These are phyloP conservation scores for Neodidymelliopsis sp. DNA, from an alignment of 2,329 filamentous ascomycete genomes.

Conservation along the genomic window DNA sequence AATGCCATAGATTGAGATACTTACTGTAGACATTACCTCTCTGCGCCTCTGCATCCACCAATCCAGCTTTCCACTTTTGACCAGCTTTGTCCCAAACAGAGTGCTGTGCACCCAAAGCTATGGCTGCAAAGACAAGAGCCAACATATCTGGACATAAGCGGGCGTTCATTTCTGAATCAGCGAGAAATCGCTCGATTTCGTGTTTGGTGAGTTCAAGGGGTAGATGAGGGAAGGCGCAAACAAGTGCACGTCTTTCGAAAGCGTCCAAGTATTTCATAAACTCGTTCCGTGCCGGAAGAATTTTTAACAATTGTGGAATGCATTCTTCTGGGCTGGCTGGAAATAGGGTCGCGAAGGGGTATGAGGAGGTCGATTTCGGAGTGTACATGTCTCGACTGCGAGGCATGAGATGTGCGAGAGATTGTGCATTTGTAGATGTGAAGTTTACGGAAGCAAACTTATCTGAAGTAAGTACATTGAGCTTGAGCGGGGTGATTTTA, in stretches of 20 bases:
- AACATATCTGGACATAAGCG: slow-evolving; percentile 57
- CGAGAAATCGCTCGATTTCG: slow-evolving; percentile 57
- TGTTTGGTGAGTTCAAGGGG: slow-evolving; percentile 53
- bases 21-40: slow-evolving; percentile 57
- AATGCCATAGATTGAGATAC: slow-evolving; percentile 20
- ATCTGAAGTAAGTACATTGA: slow-evolving; percentile 20
- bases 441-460: slow-evolving; percentile 56
- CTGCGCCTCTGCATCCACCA: slow-evolving; percentile 45
- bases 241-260: slow-evolving; percentile 54
- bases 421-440: slow-evolving; percentile 41
- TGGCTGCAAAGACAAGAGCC: slow-evolving; percentile 56
- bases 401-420: slow-evolving; percentile 55
- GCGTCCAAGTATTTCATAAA: slow-evolving; percentile 50
- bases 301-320: slow-evolving; percentile 46
- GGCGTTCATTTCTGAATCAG: slow-evolving; percentile 52
- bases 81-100: slow-evolving; percentile 54
- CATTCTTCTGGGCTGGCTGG: slow-evolving; percentile 43
- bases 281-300: slow-evolving; percentile 51
- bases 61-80: slow-evolving; percentile 49
- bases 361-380: slow-evolving; percentile 44
- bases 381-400: slow-evolving; percentile 54
- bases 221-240: slow-evolving; percentile 56
- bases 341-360: slow-evolving; percentile 57
- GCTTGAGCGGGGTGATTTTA: not conserved
- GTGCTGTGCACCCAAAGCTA: slow-evolving; percentile 57